These are phyloP conservation scores for Fusarium concolor DNA, from an alignment of 2,329 filamentous ascomycete species.

Conservation along the genomic window DNA sequence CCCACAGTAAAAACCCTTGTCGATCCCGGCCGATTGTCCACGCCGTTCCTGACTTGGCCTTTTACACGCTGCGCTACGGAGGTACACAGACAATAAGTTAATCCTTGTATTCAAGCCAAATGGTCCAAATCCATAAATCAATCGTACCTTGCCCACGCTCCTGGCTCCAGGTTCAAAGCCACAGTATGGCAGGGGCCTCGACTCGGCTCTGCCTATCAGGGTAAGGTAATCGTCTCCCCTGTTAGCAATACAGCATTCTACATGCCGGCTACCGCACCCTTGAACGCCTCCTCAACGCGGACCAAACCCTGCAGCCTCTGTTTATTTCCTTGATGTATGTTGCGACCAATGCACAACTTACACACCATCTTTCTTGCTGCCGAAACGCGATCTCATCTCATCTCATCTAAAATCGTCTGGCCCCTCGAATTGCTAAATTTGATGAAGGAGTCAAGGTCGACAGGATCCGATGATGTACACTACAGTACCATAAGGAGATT, in stretches of 20 bases:
- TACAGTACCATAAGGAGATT: background rate
- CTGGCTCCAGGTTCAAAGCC: slow-evolving; percentile 31
- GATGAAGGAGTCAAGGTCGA: background rate
- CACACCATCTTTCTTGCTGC: slow-evolving; percentile 4
- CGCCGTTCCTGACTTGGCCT: slow-evolving; percentile 46
- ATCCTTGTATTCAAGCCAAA: slow-evolving; percentile 25
- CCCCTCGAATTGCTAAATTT: background rate
- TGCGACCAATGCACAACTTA: slow-evolving; percentile 8
- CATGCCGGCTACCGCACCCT: slow-evolving; percentile 18
- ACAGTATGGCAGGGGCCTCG: slow-evolving; percentile 20
- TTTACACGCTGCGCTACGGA: slow-evolving; percentile 20
- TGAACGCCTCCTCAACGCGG: slow-evolving; percentile 15
- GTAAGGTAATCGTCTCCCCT: slow-evolving; percentile 8
- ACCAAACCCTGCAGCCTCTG: slow-evolving; percentile 32
- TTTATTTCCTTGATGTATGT: slow-evolving; percentile 9
- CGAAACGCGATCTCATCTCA: slow-evolving; percentile 10
- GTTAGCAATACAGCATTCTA: slow-evolving; percentile 9
- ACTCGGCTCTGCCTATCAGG: slow-evolving; percentile 8
- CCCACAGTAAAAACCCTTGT: slow-evolving; percentile 40
- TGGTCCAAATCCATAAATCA: slow-evolving; percentile 1
- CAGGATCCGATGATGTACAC: background rate
- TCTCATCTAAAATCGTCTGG: slow-evolving; percentile 7
- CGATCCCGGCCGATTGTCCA: slow-evolving; percentile 44
- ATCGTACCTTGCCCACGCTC: slow-evolving; percentile 25
- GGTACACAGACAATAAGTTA: background rate